Base-by-base conservation (phyloP, 352 stramenopile genomes). In the Phytophthora quininea region DNA sequence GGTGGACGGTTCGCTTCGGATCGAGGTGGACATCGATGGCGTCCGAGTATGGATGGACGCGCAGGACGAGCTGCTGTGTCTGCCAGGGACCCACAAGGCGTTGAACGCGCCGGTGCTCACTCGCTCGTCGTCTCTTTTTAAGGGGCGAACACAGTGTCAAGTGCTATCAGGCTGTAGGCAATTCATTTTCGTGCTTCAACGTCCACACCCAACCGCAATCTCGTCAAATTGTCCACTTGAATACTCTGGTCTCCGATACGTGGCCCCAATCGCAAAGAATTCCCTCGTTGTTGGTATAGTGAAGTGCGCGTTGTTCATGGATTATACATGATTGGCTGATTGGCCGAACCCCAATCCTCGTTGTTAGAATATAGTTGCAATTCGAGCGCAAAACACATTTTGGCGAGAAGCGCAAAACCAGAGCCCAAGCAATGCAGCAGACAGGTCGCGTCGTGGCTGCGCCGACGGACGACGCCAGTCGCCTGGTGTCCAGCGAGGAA, bases 61-160 rank as follows among this genome's bases (percentile, higher is more conserved):
- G 3, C 84, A 92, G 53, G 80, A 90, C 32, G 84, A 92, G 51
- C 58, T 90, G 58, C 58, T 92, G 24, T 90, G 82, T 63, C 67
- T 62, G 7, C 71, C 75, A 14, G 74, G 78, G n/a, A 92, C 79
- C 4, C 86, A 89, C 62, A 87, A 84, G 60, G 67, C 64, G 3
- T 47, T 53, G 15, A 90, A 90, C 60, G 82, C 73, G 4, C 68
- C 47, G 31, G 62, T 59, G 11, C 37, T 73, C 14, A 66, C 40
- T 8, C 40, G 15, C 40, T 9, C 40, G 12, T 47, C 40, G 40
- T 47, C 40, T 4, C 40, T 47, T 4, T 47, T 47, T 1, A 40
- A 1, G 35, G 9, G 6, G 40, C 12, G 12, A 24, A 47, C 4
- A n/a, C 40, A 27, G 10, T 4, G 7, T 15, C 19, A 47, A 14